Percentiles rank a stretch among this genome's conserved stretches.
These are phyloP conservation scores for Ophiocordyceps sinensis DNA, from an alignment of 2,329 filamentous ascomycete species.

Conservation along the genomic window DNA sequence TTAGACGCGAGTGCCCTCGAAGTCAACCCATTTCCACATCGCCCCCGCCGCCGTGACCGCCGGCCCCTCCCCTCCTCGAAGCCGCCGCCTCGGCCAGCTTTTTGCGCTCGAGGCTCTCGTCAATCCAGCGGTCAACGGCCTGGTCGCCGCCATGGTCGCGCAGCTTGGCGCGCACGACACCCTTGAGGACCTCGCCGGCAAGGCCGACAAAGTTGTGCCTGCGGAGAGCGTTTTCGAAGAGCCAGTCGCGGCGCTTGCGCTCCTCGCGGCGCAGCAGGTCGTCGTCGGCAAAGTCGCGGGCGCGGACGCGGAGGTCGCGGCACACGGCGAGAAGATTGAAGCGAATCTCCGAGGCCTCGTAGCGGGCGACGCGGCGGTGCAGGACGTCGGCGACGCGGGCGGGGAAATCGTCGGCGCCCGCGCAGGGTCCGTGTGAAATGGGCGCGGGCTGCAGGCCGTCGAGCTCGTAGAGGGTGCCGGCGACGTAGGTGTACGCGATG, in stretches of 20 bases:
- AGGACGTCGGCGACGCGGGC: slow-evolving; percentile 74
- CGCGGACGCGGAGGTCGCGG: slow-evolving; percentile 62
- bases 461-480: slow-evolving; percentile 76
- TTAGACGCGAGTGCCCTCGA: no score
- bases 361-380: slow-evolving; percentile 67
- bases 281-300: slow-evolving; percentile 66
- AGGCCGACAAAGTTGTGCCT: slow-evolving; percentile 96
- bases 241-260: slow-evolving; percentile 72
- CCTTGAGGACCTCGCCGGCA: slow-evolving; percentile 77
- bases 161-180: slow-evolving; percentile 64
- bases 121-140: slow-evolving; percentile 60
- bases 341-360: slow-evolving; percentile 75
- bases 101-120: slow-evolving; percentile 47
- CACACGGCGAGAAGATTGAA: slow-evolving; percentile 96
- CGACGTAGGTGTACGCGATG: slow-evolving; percentile 79
- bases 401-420: slow-evolving; percentile 51
- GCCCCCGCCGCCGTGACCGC: slow-evolving; percentile 17
- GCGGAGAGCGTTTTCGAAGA: slow-evolving; percentile 86
- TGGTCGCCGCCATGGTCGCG: slow-evolving; percentile 41
- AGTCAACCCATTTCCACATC: slow-evolving; percentile 26
- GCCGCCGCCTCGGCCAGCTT: slow-evolving; percentile 21
- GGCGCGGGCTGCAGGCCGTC: slow-evolving; percentile 89
- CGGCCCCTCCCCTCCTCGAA: slow-evolving; percentile 12
- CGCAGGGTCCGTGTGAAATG: slow-evolving; percentile 72
- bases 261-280: slow-evolving; percentile 70